Conservation (phyloP, 495 filamentous ascomycete species). For the Penicillium macrosclerotiorum region DNA sequence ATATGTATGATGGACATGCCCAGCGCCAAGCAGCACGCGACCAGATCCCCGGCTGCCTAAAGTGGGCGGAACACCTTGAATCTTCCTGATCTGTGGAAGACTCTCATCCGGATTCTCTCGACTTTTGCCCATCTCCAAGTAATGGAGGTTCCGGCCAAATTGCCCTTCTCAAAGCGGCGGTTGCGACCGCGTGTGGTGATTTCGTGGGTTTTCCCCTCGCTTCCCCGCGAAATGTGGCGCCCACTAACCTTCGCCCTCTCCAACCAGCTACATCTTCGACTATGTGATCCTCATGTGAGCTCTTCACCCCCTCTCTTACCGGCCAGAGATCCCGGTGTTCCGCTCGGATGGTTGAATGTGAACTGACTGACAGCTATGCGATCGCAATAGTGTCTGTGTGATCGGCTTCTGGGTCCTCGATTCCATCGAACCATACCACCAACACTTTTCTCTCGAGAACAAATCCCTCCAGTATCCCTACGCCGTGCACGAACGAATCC, state of each 20-base stretch:
- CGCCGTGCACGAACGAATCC: conserved; percentile 70
- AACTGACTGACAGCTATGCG: not conserved
- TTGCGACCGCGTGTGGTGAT: conserved; percentile 51
- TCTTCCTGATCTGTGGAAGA: not conserved
- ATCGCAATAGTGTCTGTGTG: conserved; percentile 43
- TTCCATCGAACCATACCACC: conserved; percentile 55
- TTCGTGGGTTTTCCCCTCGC: conserved; percentile 38
- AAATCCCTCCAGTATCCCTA: conserved; percentile 69
- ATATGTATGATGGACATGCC: too few relatives aligned
- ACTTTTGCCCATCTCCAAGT: conserved; percentile 1
- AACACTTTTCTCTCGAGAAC: conserved; percentile 58
- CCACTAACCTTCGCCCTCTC: conserved; percentile 3
- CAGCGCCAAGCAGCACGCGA: conserved; percentile 4
- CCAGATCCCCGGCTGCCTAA: too few relatives aligned
- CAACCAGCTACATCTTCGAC: conserved; percentile 67
- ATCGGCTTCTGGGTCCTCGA: conserved; percentile 54
- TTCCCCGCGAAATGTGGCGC: conserved; percentile 2
- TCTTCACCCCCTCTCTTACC: not conserved
- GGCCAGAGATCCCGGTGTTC: not conserved
- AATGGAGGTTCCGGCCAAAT: conserved; percentile 43
- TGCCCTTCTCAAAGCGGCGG: conserved; percentile 53
- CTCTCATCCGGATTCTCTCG: conserved; percentile 1
- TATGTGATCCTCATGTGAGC: conserved; percentile 64
- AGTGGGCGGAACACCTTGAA: too few relatives aligned
- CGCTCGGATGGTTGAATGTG: not conserved